Evolutionary conservation across 2,329 filamentous ascomycete species (phyloP), one percentile per base, ranked within the genome.

Genomic region (Alternaria postmessia): DNA sequence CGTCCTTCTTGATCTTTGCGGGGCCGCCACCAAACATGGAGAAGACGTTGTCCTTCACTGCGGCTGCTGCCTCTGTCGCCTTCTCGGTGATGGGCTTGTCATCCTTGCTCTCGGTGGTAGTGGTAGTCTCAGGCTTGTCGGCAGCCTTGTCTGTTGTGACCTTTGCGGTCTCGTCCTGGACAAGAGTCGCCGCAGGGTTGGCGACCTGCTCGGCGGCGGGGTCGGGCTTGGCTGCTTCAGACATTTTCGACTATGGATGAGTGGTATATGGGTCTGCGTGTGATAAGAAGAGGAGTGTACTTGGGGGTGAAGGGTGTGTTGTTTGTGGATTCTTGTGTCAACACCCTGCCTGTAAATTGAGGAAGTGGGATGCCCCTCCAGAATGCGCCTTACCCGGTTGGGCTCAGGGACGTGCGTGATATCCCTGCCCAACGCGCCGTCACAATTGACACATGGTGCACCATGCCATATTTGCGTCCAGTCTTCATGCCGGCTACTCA

Each of bases 11-110:
- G 87, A 93, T 94, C 84, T 97, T 98, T 88, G 96, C 96, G 62
- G 92, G 92, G 64, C 95, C 95, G 66, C 95, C 95, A 72, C 95
- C 95, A 78, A 99, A 99, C 95, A 99, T 98, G 81, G 92, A 94
- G 85, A 98, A 98, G 67, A 98, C 92, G 67, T 83, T 84, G 72
- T 83, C 82, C 75, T 83, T 83, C 20, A 81, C 81, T 38, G 81
- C 76, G 18, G 77, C 63, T 3, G 76, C 69, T 24, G 77, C 74
- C 43, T 78, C 77, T 55, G 80, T 75, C 49, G 75, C 74, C 57
- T 73, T 76, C 70, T 79, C 76, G 24, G 76, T 75, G 49, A 74
- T 64, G n/a, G 75, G 82, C 84, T 86, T 86, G 72, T 84, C 81
- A 71, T 87, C 85, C 70, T 75, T 75, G 42, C 70, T 64, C 57